Evolutionary conservation across 257 asterid species (phyloP).

Genomic region (Marsdenia floribunda): DNA sequence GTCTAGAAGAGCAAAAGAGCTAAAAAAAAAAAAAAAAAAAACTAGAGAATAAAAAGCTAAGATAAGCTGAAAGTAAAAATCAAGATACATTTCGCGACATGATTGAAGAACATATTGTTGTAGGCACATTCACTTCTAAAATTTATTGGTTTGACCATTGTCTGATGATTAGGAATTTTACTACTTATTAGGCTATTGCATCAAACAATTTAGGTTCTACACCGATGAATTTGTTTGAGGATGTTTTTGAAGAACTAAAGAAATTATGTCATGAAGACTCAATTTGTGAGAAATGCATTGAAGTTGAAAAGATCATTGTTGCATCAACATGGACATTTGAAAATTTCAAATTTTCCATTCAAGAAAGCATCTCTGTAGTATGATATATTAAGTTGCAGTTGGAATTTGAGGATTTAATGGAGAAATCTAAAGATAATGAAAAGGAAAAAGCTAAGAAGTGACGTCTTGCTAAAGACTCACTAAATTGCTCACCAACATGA

Average conservation of each 20-base stretch:
- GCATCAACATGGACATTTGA: conserved; percentile 74
- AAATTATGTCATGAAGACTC: conserved; percentile 83
- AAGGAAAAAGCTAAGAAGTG: conserved; percentile 90
- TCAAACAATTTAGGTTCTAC: conserved; percentile 81
- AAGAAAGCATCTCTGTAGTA: conserved; percentile 36
- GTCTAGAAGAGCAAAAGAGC: conserved; percentile 89
- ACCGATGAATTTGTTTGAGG: conserved; percentile 90
- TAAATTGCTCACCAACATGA: no score
- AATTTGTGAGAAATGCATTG: conserved; percentile 55
- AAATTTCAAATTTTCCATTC: conserved; percentile 58
- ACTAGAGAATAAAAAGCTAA: conserved; percentile 87
- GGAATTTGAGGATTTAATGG: conserved; percentile 76
- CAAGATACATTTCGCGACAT: conserved; percentile 85
- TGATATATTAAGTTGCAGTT: conserved; percentile 72
- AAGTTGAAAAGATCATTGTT: conserved; percentile 71
- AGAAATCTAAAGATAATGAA: conserved; percentile 92
- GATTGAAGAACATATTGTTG: conserved; percentile 83
- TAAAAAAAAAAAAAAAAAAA: conserved; percentile 53
- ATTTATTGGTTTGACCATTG: conserved; percentile 87
- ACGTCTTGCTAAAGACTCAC: conserved; percentile 73
- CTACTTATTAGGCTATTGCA: conserved; percentile 77
- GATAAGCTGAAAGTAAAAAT: conserved; percentile 81
- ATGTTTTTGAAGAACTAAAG: conserved; percentile 71
- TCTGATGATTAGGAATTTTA: conserved; percentile 70
- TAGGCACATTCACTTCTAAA: conserved; percentile 77